These are phyloP conservation scores for Macrolepiota dolichaula DNA, from an alignment of 768 basidiomycete genomes.

Conservation along the genomic window DNA sequence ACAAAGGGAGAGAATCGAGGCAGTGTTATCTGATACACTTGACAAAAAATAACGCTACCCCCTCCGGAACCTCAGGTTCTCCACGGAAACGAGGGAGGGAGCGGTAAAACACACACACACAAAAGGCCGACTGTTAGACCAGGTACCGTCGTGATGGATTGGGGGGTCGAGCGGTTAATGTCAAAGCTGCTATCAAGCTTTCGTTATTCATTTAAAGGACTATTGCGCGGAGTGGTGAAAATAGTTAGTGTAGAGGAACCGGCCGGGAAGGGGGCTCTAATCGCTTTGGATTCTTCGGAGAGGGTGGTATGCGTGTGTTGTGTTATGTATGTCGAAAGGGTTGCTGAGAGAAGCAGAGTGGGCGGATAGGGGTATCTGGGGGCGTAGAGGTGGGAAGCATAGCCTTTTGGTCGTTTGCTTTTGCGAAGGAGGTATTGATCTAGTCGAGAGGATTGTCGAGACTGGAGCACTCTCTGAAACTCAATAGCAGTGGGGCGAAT, in stretches of 20 bases:
- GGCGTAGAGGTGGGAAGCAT: no score
- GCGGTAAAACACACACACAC: no score
- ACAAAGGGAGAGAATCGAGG: background rate
- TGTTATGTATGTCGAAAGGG: no score
- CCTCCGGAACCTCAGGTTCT: background rate
- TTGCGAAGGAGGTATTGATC: no score
- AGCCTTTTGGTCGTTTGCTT: no score
- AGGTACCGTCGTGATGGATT: background rate
- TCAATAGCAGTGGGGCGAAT: no score
- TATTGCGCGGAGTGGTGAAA: background rate
- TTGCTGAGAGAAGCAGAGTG: no score
- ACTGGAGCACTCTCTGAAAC: no score
- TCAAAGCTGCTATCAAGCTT: background rate
- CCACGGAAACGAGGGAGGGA: background rate
- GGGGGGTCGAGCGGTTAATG: background rate
- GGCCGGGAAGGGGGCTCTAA: background rate
- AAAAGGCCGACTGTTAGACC: background rate
- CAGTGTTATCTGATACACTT: background rate
- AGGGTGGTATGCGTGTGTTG: no score
- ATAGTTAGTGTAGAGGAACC: background rate
- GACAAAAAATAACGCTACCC: background rate
- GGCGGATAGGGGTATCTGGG: no score
- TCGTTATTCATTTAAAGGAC: background rate
- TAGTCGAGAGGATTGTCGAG: no score
- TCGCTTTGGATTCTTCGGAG: background rate